These are phyloP conservation scores for Suhomyces ambrosiae DNA, from an alignment of 1,139 yeast species.

Conservation along the genomic window DNA sequence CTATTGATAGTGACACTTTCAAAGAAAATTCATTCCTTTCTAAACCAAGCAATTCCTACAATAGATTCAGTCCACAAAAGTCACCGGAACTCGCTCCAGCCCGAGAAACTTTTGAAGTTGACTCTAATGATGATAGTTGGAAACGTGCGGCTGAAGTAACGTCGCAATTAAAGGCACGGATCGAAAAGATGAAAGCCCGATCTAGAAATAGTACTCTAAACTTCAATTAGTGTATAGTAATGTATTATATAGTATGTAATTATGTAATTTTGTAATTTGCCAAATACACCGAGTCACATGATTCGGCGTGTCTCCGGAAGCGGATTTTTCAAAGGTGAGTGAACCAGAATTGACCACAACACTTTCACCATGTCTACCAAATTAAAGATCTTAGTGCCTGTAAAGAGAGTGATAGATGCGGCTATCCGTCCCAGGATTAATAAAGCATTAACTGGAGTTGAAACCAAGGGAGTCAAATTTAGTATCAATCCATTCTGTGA, in stretches of 20 bases:
- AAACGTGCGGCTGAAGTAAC: slow-evolving; percentile 89
- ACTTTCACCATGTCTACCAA: slow-evolving; percentile 43
- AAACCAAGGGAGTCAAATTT: slow-evolving; percentile 88
- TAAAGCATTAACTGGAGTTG: slow-evolving; percentile 82
- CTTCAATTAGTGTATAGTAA: slow-evolving; percentile 10
- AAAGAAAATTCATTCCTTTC: slow-evolving; percentile 21
- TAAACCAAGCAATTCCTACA: slow-evolving; percentile 16
- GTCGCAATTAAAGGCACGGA: slow-evolving; percentile 78
- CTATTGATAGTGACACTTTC: slow-evolving; percentile 39
- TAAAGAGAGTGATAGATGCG: slow-evolving; percentile 91
- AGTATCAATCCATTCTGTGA: slow-evolving; percentile 97
- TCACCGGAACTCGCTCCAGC: slow-evolving; percentile 15
- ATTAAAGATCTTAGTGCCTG: slow-evolving; percentile 84
- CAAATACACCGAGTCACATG: not conserved
- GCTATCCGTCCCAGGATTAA: slow-evolving; percentile 93
- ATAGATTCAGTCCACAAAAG: slow-evolving; percentile 25
- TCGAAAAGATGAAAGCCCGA: slow-evolving; percentile 84
- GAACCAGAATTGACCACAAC: not conserved
- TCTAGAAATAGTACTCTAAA: slow-evolving; percentile 32
- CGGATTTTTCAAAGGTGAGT: slow-evolving; percentile 9
- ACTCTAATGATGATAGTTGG: slow-evolving; percentile 73
- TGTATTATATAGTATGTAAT: slow-evolving; percentile 4
- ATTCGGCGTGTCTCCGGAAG: slow-evolving; percentile 6
- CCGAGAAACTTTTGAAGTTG: slow-evolving; percentile 30
- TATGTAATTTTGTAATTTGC: not conserved